Base-by-base conservation (phyloP, 2,329 filamentous ascomycete species). In the Xylariaceae sp. region DNA sequence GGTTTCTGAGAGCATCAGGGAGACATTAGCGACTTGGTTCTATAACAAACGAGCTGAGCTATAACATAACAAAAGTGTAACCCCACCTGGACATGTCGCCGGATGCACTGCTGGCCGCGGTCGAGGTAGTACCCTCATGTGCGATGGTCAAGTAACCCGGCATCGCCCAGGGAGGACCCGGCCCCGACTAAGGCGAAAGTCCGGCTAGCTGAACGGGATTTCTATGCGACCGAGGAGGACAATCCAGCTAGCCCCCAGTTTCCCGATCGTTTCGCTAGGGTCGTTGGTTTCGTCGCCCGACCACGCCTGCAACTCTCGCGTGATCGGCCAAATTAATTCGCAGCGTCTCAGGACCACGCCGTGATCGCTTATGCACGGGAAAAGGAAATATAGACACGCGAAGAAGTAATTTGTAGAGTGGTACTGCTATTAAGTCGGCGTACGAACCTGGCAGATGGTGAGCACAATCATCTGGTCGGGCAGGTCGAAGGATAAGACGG, bases 101-200 rank as follows among this genome's bases (percentile, higher is more conserved):
- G 66, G 73, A 62, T 59, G 59, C 61, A 56, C 63, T 69, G 65
- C 69, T 72, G 58, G 68, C 69, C 63, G 73, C 69, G 64, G 67
- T 68, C 35, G 75, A 73, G 71, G 73, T 71, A 69, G 71, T 76
- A 70, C 74, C 78, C 66, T 67, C 68, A 78, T 80, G 73, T 71
- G 78, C 71, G 62, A 84, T 79, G 57, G 77, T 79, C 56, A 77
- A 78, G 70, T 84, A 83, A 65, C 78, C 79, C 71, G 79, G 78
- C 82, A 84, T 84, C 75, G 73, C 74, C 72, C 52, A 60, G 51
- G 58, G 58, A 64, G 53, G 50, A 58, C 57, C 48, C 57, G 57
- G 42, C 59, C 49, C 48, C n/a, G 42, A 53, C 51, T 13, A 54
- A 17, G 39, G 35, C 35, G 17, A 10, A 10, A 18, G 47, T 51